A percentile compares a stretch with the other conserved stretches of the same genome.
Conservation (phyloP, 179 eudicot genomes). For the Sideroxylon spinosum region DNA sequence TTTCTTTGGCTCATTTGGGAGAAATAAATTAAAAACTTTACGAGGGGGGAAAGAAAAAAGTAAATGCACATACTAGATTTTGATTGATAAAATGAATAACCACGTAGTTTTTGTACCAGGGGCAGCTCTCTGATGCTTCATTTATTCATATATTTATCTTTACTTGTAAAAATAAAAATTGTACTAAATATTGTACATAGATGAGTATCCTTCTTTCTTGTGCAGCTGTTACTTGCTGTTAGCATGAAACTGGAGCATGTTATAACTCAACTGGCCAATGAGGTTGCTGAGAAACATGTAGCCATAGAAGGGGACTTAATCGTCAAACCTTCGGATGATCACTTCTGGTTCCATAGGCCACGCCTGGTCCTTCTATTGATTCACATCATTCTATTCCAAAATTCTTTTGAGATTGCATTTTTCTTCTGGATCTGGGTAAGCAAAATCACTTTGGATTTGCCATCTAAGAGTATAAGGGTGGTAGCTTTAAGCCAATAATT, state of each 20-base stretch:
- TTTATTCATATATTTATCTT: too few species aligned
- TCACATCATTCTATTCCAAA: constrained; percentile 83
- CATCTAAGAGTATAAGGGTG: neutral
- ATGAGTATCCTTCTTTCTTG: too few species aligned
- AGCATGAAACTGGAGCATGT: constrained; percentile 91
- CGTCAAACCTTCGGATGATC: constrained; percentile 79
- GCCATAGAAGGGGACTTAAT: constrained; percentile 77
- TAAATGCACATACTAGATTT: too few species aligned
- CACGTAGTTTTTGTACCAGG: too few species aligned
- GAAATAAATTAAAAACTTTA: too few species aligned
- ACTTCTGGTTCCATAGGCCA: constrained; percentile 82
- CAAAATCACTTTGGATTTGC: neutral
- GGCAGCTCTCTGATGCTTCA: too few species aligned
- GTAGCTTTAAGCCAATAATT: neutral
- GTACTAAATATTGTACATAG: too few species aligned
- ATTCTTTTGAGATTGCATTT: constrained; percentile 81
- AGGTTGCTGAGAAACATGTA: constrained; percentile 80
- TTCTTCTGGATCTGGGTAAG: constrained; percentile 94
- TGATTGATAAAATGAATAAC: too few species aligned
- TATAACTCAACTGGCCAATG: constrained; percentile 65
- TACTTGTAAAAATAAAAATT: too few species aligned
- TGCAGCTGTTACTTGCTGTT: constrained; percentile 75
- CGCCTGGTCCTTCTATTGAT: constrained; percentile 54
- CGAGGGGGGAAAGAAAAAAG: too few species aligned
- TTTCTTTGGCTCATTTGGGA: too few species aligned